A percentile compares a stretch with the other conserved stretches of the same genome.
These are phyloP conservation scores for Botrytis galanthina DNA, from an alignment of 2,329 filamentous ascomycete species.

Conservation along the genomic window DNA sequence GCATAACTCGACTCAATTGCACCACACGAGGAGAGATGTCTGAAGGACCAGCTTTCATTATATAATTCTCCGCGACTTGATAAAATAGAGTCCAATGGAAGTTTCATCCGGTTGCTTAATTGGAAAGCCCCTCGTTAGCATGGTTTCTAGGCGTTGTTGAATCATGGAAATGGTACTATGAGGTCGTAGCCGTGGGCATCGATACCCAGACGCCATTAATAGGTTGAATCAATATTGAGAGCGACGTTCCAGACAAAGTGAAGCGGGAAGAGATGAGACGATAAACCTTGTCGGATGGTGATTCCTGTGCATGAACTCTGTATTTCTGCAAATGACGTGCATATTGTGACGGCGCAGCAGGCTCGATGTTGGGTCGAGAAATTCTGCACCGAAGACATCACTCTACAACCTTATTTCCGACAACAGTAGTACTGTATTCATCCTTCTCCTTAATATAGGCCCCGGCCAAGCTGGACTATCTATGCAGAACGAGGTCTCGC, in stretches of 20 bases:
- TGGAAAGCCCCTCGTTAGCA: conserved; percentile 9
- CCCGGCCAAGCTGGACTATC: not conserved
- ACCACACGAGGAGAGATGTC: conserved; percentile 10
- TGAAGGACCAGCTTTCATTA: conserved; percentile 15
- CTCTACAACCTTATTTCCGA: conserved; percentile 9
- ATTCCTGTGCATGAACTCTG: conserved; percentile 16
- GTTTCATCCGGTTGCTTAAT: conserved; percentile 12
- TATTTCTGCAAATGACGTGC: conserved; percentile 22
- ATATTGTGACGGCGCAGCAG: conserved; percentile 17
- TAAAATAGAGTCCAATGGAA: not conserved
- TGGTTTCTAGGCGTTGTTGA: not conserved
- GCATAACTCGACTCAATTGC: conserved; percentile 14
- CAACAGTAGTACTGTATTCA: conserved; percentile 4
- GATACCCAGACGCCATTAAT: conserved; percentile 12
- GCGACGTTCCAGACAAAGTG: conserved; percentile 5
- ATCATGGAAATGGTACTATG: not conserved
- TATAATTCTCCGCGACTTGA: conserved; percentile 12
- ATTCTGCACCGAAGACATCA: conserved; percentile 5
- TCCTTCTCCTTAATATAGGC: not conserved
- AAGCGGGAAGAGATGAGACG: not conserved
- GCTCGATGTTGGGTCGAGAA: not conserved
- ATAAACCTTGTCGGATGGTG: not conserved
- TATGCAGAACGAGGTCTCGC: not conserved
- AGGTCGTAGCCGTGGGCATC: conserved; percentile 17
- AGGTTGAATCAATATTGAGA: not conserved